Percentiles rank a stretch among this genome's conserved stretches.
phyloP scores from a whole-genome alignment of 495 filamentous ascomycete species.

The Clavariopsis aquatica region DNA sequence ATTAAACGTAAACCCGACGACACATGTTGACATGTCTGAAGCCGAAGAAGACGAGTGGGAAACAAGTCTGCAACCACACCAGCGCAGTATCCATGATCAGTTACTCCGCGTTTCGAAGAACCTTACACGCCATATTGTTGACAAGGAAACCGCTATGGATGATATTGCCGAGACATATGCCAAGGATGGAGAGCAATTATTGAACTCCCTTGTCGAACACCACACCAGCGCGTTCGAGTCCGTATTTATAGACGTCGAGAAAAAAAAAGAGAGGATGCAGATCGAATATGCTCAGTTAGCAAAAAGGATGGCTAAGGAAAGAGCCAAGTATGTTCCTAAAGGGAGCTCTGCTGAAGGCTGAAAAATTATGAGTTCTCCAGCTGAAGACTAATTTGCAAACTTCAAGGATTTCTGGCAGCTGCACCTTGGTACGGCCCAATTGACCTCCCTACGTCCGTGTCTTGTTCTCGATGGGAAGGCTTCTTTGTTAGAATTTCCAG shows the following conservation, averaged over 20 bases:
- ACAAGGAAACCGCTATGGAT: slow-evolving; percentile 27
- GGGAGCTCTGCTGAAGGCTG: not conserved
- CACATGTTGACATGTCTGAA: not conserved
- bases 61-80: slow-evolving; percentile 30
- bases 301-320: slow-evolving; percentile 3
- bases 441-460: not conserved
- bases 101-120: slow-evolving; percentile 26
- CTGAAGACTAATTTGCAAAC: not conserved
- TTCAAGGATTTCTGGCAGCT: not conserved
- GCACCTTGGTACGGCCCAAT: not conserved
- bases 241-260: not conserved
- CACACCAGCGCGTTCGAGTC: slow-evolving; percentile 13
- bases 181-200: slow-evolving; percentile 22
- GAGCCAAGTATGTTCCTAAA: not conserved
- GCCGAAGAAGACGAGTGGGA: slow-evolving; percentile 36
- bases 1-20: not conserved
- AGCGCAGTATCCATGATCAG: slow-evolving; percentile 19
- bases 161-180: slow-evolving; percentile 26
- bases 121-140: slow-evolving; percentile 27
- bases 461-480: no score
- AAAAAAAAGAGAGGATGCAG: slow-evolving; percentile 17
- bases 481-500: no score
- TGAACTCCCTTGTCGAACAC: slow-evolving; percentile 11
- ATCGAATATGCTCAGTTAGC: slow-evolving; percentile 17
- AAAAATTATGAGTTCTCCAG: not conserved